Percentiles rank a stretch among this genome's conserved stretches.
phyloP scores from a whole-genome alignment of 768 basidiomycete genomes.

The Hypholoma sublateritium region DNA sequence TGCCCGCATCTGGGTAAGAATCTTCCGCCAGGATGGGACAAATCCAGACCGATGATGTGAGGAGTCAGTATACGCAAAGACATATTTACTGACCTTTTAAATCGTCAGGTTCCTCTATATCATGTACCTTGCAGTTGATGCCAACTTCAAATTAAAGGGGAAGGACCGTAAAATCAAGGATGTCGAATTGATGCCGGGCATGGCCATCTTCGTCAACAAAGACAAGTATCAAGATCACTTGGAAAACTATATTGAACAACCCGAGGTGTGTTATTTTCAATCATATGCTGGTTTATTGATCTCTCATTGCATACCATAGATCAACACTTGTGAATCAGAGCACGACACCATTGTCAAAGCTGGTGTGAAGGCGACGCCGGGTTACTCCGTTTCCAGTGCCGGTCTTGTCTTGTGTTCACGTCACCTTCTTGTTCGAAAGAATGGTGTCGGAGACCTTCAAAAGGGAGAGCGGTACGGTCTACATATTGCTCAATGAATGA shows the following conservation, averaged over 20 bases:
- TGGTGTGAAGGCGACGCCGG: conserved; percentile 3
- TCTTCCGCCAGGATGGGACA: conserved; percentile 15
- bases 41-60: neutral
- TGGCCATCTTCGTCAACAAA: neutral
- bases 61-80: no score
- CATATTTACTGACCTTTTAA: no score
- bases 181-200: conserved; percentile 5
- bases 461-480: conserved; percentile 19
- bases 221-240: neutral
- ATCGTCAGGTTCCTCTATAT: conserved; percentile 8
- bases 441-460: conserved; percentile 21
- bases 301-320: neutral
- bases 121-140: conserved; percentile 6
- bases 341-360: conserved; percentile 14
- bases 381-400: conserved; percentile 7
- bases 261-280: conserved; percentile 12
- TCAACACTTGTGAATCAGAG: conserved; percentile 13
- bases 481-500: no score
- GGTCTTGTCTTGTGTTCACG: conserved; percentile 15
- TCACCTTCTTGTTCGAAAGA: conserved; percentile 14
- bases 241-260: neutral
- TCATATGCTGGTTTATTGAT: no score
- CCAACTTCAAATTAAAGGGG: conserved; percentile 14
- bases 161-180: conserved; percentile 6
- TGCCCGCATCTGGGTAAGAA: conserved; percentile 17